phyloP scores from a whole-genome alignment of 129 eudicot genomes.

The Flaveria ramosissima region DNA sequence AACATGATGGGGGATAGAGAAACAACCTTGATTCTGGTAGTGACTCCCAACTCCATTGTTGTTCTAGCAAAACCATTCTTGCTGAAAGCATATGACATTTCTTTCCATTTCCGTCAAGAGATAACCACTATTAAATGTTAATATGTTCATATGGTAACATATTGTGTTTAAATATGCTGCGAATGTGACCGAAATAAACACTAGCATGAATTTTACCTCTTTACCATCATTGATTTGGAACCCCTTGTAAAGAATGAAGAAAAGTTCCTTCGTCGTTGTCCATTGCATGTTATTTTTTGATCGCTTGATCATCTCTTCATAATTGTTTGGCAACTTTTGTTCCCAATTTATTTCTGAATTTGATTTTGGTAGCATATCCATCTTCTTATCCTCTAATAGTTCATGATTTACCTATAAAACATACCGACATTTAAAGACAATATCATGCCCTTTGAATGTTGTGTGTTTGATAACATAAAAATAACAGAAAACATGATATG shows the following conservation, averaged over 20 bases:
- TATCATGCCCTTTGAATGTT: background rate
- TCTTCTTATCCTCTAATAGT: background rate
- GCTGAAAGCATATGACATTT: constrained; percentile 2
- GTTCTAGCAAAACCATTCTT: background rate
- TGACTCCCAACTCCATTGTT: background rate
- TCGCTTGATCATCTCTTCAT: constrained; percentile 18
- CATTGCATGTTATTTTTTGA: background rate
- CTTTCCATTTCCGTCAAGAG: background rate
- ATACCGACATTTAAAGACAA: background rate
- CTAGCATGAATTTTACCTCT: background rate
- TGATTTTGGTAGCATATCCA: background rate
- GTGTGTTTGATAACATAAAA: background rate
- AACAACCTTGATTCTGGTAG: constrained; percentile 7
- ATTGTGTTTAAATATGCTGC: background rate
- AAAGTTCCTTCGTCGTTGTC: constrained; percentile 12
- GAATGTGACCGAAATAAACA: background rate
- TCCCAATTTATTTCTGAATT: constrained; percentile 8
- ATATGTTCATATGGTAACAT: background rate
- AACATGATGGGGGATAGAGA: background rate
- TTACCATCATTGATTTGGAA: constrained; percentile 6
- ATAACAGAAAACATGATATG: background rate
- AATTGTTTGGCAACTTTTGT: constrained; percentile 1
- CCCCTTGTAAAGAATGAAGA: constrained; percentile 1
- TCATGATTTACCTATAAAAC: background rate
- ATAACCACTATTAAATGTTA: background rate